Evolutionary conservation across 768 basidiomycete species (phyloP).

Genomic region (Hydnomerulius pinastri): DNA sequence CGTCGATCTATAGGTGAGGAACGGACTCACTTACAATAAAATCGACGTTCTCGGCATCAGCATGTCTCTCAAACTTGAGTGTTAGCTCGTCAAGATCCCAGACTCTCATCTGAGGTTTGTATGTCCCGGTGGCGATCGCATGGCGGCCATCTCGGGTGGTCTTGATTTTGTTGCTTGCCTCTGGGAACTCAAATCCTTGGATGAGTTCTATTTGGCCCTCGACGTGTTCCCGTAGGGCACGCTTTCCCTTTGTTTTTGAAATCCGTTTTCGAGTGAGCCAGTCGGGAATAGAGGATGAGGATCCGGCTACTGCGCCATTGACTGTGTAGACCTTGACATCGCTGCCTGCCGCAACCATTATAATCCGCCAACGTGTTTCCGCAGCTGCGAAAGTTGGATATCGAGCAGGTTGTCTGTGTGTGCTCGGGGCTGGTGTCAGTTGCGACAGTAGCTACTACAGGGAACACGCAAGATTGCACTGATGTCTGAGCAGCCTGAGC

Average conservation of each 20-base stretch:
- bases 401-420: not conserved
- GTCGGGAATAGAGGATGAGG: slow-evolving; percentile 90
- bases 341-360: slow-evolving; percentile 37
- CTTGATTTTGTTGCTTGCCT: slow-evolving; percentile 90
- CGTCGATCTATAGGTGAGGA: not conserved
- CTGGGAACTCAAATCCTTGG: slow-evolving; percentile 96
- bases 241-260: slow-evolving; percentile 55
- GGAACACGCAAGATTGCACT: too few relatives aligned
- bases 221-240: slow-evolving; percentile 67
- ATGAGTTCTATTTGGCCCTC: slow-evolving; percentile 89
- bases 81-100: slow-evolving; percentile 94
- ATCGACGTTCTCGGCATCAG: slow-evolving; percentile 96
- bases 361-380: not conserved
- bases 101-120: slow-evolving; percentile 96
- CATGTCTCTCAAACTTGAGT: slow-evolving; percentile 93
- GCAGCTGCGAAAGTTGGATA: not conserved
- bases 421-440: not conserved
- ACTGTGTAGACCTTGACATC: slow-evolving; percentile 91
- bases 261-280: slow-evolving; percentile 83
- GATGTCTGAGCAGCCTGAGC: too few relatives aligned
- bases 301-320: slow-evolving; percentile 86
- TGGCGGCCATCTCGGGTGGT: slow-evolving; percentile 91
- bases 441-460: too few relatives aligned
- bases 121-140: slow-evolving; percentile 92
- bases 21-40: slow-evolving; percentile 83